Evolutionary conservation across 2,329 filamentous ascomycete species (phyloP).

Genomic region (Fusarium dimerum): DNA sequence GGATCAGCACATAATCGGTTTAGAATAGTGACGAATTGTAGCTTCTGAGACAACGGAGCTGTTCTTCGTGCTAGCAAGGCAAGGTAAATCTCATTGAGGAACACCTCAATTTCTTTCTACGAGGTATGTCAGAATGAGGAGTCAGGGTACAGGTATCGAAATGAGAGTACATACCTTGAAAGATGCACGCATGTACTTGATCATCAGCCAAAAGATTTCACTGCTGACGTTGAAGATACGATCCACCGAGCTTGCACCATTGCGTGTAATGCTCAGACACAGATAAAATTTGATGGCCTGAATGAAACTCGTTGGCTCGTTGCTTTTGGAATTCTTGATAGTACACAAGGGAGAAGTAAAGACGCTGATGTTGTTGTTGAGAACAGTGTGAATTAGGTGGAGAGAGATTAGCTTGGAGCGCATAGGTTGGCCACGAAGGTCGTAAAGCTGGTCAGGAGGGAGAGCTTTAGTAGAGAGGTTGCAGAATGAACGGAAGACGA

Average conservation of each 20-base stretch:
- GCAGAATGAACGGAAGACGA: constrained; percentile 97
- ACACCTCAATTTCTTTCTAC: constrained; percentile 95
- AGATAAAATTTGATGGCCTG: constrained; percentile 97
- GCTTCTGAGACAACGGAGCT: constrained; percentile 86
- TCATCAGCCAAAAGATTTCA: constrained; percentile 97
- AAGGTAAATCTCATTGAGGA: constrained; percentile 95
- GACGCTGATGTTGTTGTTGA: constrained; percentile 90
- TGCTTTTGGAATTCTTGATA: constrained; percentile 87
- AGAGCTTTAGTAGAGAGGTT: constrained; percentile 93
- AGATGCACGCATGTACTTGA: constrained; percentile 88
- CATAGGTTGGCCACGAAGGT: constrained; percentile 93
- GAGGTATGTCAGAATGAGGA: constrained; percentile 25
- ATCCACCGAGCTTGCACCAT: constrained; percentile 90
- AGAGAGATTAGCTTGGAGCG: constrained; percentile 93
- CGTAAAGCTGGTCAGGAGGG: constrained; percentile 86
- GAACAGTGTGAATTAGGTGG: constrained; percentile 90
- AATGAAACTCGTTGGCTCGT: constrained; percentile 85
- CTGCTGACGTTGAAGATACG: constrained; percentile 93
- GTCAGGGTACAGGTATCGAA: not conserved
- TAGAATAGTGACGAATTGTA: constrained; percentile 85
- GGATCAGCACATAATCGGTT: constrained; percentile 84
- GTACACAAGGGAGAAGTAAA: constrained; percentile 92
- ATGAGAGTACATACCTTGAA: constrained; percentile 68
- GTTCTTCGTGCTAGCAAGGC: constrained; percentile 86
- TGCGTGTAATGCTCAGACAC: constrained; percentile 90